phyloP scores from a whole-genome alignment of 2,329 filamentous ascomycete genomes.

The Xylariaceae sp. region DNA sequence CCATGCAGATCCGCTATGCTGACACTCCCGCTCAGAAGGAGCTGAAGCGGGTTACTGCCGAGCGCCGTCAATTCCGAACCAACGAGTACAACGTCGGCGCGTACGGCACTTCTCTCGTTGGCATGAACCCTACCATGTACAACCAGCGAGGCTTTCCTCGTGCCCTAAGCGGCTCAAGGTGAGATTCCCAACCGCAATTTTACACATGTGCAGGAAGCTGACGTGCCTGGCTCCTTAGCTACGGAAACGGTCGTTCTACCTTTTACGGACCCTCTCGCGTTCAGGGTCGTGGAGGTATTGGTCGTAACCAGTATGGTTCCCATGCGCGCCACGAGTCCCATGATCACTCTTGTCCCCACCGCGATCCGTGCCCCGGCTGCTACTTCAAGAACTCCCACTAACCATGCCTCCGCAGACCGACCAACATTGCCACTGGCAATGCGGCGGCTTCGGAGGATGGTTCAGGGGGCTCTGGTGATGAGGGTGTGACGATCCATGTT shows the following conservation, averaged over 20 bases:
- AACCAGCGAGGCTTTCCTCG: conserved; percentile 31
- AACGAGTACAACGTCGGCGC: conserved; percentile 84
- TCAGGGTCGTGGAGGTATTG: conserved; percentile 13
- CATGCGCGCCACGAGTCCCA: conserved; percentile 9
- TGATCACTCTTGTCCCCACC: conserved; percentile 2
- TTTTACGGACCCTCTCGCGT: too few species aligned
- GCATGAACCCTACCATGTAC: conserved; percentile 44
- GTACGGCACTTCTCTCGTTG: conserved; percentile 56
- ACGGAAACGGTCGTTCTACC: too few species aligned
- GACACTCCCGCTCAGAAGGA: conserved; percentile 96
- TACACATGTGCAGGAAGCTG: too few species aligned
- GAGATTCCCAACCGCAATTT: conserved; percentile 10
- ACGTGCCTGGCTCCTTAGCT: too few species aligned
- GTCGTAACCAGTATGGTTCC: too few species aligned
- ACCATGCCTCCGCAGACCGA: conserved; percentile 34
- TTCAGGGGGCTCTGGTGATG: conserved; percentile 39
- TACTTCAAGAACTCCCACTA: too few species aligned
- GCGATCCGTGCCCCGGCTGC: background rate
- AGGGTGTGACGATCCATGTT: conserved; percentile 47
- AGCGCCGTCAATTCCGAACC: conserved; percentile 89
- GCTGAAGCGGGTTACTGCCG: conserved; percentile 90
- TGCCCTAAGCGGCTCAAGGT: conserved; percentile 16
- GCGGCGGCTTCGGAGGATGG: conserved; percentile 38
- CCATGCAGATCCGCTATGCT: conserved; percentile 91
- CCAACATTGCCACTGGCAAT: conserved; percentile 29